Evolutionary conservation across 2,329 filamentous ascomycete genomes (phyloP).

Genomic region (Basipetospora chlamydospora): DNA sequence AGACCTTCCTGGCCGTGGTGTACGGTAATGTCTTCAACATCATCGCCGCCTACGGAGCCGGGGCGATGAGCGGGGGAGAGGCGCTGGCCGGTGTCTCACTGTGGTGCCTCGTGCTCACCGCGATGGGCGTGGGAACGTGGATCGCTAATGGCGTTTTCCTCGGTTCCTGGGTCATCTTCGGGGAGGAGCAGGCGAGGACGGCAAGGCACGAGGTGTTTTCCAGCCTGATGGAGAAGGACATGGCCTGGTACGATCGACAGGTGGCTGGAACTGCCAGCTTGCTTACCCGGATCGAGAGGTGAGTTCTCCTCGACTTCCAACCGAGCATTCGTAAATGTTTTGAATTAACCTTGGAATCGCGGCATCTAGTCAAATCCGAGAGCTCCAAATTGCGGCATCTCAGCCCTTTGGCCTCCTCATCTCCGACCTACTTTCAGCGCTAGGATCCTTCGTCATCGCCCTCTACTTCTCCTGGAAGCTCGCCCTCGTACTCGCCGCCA

Average conservation of each 20-base stretch:
- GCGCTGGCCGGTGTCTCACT: conserved; percentile 41
- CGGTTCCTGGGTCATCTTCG: conserved; percentile 59
- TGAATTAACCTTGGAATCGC: too few relatives aligned
- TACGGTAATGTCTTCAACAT: conserved; percentile 62
- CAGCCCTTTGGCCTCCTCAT: conserved; percentile 62
- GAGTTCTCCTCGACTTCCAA: conserved; percentile 22
- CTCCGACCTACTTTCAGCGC: conserved; percentile 47
- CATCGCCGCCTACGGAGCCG: conserved; percentile 51
- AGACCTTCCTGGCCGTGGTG: conserved; percentile 52
- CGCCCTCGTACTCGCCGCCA: conserved; percentile 63
- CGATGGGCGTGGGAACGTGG: conserved; percentile 52
- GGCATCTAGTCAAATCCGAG: conserved; percentile 69
- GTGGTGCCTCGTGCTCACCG: conserved; percentile 48
- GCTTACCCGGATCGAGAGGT: conserved; percentile 61
- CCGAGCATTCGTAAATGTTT: too few relatives aligned
- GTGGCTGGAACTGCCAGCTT: conserved; percentile 58
- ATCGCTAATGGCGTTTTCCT: conserved; percentile 53
- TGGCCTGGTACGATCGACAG: conserved; percentile 69
- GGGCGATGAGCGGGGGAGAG: conserved; percentile 28
- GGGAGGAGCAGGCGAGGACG: conserved; percentile 61
- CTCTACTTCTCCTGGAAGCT: conserved; percentile 74
- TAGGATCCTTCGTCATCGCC: conserved; percentile 55
- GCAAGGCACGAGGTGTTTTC: conserved; percentile 52
- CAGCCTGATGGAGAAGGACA: conserved; percentile 54
- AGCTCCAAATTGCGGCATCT: conserved; percentile 67